These are phyloP conservation scores for Microstegium vimineum DNA, from an alignment of 176 grass and related monocot species.

Conservation along the genomic window DNA sequence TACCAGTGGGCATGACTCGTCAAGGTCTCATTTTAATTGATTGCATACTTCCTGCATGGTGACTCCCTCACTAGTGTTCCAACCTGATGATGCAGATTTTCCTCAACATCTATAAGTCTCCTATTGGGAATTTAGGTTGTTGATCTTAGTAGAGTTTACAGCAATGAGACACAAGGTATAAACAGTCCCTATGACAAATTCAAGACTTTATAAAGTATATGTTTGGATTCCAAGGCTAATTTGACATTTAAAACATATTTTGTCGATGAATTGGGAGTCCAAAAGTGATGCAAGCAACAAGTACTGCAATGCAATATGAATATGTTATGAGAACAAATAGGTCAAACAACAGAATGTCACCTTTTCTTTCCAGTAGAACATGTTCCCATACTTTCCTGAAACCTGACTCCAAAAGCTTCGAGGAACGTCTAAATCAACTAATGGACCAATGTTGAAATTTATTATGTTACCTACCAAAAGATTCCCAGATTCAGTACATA, in stretches of 20 bases:
- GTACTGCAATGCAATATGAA: neutral
- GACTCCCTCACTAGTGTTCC: neutral
- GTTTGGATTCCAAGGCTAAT: neutral
- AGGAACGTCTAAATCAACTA: constrained; percentile 88
- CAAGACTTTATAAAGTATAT: neutral
- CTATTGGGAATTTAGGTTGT: neutral
- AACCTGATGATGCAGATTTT: neutral
- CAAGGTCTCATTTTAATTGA: too few species aligned
- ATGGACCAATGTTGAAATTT: constrained; percentile 88
- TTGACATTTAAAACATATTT: neutral
- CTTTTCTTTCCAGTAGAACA: constrained; percentile 99
- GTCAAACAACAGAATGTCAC: constrained; percentile 22
- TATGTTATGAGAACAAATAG: neutral
- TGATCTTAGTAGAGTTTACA: neutral
- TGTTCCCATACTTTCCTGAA: constrained; percentile 85
- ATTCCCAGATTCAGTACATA: neutral
- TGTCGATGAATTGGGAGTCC: neutral
- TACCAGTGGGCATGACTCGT: too few species aligned
- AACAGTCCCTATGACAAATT: neutral
- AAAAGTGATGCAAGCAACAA: constrained; percentile 1
- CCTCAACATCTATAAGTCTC: neutral
- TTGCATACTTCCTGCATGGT: neutral
- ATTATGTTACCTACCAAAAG: constrained; percentile 70
- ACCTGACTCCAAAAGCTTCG: constrained; percentile 87
- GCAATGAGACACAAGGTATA: neutral